Evolutionary conservation across 495 filamentous ascomycete species (phyloP), one percentile per base, ranked within the genome.

Genomic region (Lasiosphaeria miniovina): DNA sequence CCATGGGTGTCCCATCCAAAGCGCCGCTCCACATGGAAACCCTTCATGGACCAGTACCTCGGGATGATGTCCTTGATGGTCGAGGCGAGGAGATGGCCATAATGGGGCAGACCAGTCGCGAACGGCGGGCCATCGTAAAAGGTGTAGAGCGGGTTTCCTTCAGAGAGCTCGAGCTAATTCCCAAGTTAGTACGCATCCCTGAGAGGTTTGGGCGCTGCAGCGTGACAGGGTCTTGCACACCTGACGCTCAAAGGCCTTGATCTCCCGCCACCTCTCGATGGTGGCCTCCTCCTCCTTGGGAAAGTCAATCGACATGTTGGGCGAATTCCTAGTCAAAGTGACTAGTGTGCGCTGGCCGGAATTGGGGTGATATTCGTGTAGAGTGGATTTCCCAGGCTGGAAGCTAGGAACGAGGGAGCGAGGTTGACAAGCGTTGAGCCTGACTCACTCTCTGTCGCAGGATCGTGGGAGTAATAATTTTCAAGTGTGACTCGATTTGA

Each of bases 11-110:
- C 94, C 94, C 84, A 87, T 36, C 84, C 84, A 52, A 86, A 87
- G 38, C 81, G 74, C 49, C 86, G 77, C 75, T 88, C 84, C 33
- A 98, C 93, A 77, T 93, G 86, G 67, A 87, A 86, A 11, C 94
- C 94, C 73, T 95, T 96, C 91, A 96, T 96, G 38, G 92, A 91
- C 94, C 94, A 98, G 71, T 96, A 98, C 63, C 93, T 77, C 1
- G 93, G 93, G 64, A 98, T 94, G 60, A 97, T 92, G 72, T 98
- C 94, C 70, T 98, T 98, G 75, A 97, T 96, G 15, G 94, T 97
- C 31, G 93, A 96, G 17, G 93, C 90, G 59, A 98, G 85, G 45
- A 98, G 78, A 76, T 98, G 94, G 66, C 93, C 95, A 74, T 98
- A 98, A 75, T 98, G 95, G 35, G 94, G 95, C 14, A 95, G 96